Evolutionary conservation across 2,329 filamentous ascomycete genomes (phyloP).

Genomic region (Pseudogymnoascus sp.): DNA sequence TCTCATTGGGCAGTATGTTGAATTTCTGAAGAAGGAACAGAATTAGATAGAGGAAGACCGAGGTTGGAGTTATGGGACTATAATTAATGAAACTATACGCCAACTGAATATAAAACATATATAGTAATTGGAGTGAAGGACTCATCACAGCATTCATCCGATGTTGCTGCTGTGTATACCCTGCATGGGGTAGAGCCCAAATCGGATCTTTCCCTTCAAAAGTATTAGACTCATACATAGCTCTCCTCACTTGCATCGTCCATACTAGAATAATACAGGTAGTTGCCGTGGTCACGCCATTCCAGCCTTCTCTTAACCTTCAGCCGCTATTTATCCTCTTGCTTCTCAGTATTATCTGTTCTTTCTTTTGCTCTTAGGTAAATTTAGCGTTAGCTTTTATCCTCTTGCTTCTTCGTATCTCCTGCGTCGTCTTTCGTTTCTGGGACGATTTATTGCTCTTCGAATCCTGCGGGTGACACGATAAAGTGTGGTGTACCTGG

Average conservation of each 20-base stretch:
- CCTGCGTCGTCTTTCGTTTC: background rate
- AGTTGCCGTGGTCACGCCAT: background rate
- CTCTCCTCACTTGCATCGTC: background rate
- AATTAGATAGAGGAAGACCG: background rate
- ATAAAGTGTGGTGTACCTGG: no score
- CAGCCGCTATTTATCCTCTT: background rate
- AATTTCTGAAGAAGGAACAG: constrained; percentile 20
- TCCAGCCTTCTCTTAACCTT: background rate
- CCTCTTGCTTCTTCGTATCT: background rate
- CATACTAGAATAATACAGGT: background rate
- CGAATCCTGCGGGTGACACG: no score
- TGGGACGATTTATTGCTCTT: background rate
- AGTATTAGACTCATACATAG: background rate
- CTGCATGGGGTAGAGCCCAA: background rate
- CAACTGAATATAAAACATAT: background rate
- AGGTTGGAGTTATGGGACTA: background rate
- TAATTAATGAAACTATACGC: background rate
- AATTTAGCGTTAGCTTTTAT: background rate
- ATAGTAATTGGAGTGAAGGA: background rate
- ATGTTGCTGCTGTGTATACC: background rate
- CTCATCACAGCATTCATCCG: background rate
- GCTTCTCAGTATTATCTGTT: background rate
- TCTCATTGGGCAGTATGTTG: constrained; percentile 33
- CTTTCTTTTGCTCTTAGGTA: background rate
- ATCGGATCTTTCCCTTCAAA: background rate